Percentiles rank a stretch among this genome's conserved stretches.
These are phyloP conservation scores for Oryza nivara DNA, from an alignment of 176 grass and related monocot genomes.

Conservation along the genomic window DNA sequence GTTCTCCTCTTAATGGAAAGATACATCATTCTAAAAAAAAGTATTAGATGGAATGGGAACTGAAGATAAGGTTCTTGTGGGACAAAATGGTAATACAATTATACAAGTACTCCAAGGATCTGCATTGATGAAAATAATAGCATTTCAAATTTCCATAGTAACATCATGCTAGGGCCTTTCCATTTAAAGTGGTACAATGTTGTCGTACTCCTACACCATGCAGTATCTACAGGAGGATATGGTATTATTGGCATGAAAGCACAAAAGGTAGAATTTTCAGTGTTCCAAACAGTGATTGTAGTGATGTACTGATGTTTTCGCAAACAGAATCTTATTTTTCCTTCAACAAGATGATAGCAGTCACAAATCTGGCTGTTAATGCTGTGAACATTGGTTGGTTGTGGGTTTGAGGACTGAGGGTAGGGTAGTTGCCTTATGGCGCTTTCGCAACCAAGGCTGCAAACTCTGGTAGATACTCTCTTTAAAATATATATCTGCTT, in stretches of 20 bases:
- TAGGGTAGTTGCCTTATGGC: neutral
- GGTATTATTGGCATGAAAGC: neutral
- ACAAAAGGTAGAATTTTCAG: neutral
- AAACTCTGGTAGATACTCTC: too few relatives aligned
- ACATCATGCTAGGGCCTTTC: neutral
- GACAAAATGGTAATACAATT: neutral
- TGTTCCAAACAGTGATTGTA: neutral
- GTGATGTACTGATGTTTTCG: constrained; percentile 2
- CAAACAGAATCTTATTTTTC: constrained; percentile 2
- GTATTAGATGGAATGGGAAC: neutral
- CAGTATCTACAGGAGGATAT: neutral
- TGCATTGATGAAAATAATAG: neutral
- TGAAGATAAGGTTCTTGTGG: neutral
- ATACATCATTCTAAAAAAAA: neutral
- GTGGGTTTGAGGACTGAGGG: neutral
- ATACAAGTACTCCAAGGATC: neutral
- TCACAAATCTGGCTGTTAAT: neutral
- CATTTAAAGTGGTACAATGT: neutral
- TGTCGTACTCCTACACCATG: neutral
- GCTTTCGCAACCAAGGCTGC: too few relatives aligned
- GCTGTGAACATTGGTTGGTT: neutral
- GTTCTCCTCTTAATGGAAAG: neutral
- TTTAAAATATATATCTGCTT: too few relatives aligned
- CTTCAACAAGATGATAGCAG: constrained; percentile 3
- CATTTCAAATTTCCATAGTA: neutral